phyloP scores from a whole-genome alignment of 2,329 filamentous ascomycete species.

The Fusarium equiseti region DNA sequence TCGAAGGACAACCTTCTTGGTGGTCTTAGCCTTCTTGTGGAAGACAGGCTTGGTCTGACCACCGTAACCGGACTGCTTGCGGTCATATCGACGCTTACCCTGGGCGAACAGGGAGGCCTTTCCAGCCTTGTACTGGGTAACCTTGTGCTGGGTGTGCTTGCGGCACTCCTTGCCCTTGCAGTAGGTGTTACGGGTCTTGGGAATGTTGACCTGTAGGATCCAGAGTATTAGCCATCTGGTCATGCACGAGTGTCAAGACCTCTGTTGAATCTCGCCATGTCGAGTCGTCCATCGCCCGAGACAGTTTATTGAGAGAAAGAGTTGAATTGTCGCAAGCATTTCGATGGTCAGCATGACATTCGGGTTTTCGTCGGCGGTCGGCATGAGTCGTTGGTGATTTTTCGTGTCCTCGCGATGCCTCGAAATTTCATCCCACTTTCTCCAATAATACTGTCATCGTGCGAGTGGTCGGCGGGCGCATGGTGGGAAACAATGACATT shows the following conservation, averaged over 20 bases:
- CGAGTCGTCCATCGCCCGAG: slow-evolving; percentile 27
- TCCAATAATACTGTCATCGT: slow-evolving; percentile 50
- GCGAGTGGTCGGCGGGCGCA: slow-evolving; percentile 46
- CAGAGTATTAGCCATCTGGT: slow-evolving; percentile 49
- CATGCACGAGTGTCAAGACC: slow-evolving; percentile 18
- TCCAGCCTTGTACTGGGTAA: slow-evolving; percentile 97
- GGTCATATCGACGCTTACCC: slow-evolving; percentile 99
- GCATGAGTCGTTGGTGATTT: slow-evolving; percentile 28
- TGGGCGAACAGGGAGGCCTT: slow-evolving; percentile 97
- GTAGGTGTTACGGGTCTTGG: slow-evolving; percentile 97
- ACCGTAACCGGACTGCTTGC: slow-evolving; percentile 99
- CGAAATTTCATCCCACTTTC: slow-evolving; percentile 47
- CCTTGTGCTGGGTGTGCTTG: slow-evolving; percentile 92
- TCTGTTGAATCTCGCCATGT: slow-evolving; percentile 25
- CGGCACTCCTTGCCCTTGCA: slow-evolving; percentile 97
- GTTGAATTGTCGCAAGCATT: slow-evolving; percentile 9
- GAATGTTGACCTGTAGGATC: slow-evolving; percentile 86
- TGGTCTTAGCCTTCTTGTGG: slow-evolving; percentile 99
- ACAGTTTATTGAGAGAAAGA: slow-evolving; percentile 37
- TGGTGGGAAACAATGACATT: slow-evolving; percentile 29
- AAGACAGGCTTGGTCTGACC: slow-evolving; percentile 99
- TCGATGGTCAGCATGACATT: neutral
- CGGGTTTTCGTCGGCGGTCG: slow-evolving; percentile 35
- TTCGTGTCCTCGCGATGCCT: slow-evolving; percentile 34
- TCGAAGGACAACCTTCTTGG: slow-evolving; percentile 99